Evolutionary conservation across 2,329 filamentous ascomycete species (phyloP), one percentile per base, ranked within the genome.

Genomic region (Beauveria sp.): DNA sequence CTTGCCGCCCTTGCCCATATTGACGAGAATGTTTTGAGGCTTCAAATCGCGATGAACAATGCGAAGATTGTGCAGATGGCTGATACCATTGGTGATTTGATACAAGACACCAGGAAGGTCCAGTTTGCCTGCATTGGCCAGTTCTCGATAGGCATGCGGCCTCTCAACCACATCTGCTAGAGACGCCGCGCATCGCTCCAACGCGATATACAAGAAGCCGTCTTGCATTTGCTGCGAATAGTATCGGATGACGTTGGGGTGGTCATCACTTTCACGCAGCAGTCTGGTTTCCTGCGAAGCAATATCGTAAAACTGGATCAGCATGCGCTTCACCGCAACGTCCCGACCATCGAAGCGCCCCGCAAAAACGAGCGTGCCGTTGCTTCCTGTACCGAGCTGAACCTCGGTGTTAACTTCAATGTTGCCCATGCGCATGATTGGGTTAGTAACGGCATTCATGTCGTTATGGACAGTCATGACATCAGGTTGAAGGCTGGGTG

Each of bases 11-110:
- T 88, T 86, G 66, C 82, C 86, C 77, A 88, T 86, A 40, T 86
- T 84, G 63, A 98, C 92, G 1, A 99, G 81, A 56, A 99, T 98
- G 68, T 99, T 99, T 70, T 99, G 95, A 0, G 95, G 95, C 73
- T 99, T 99, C 69, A 99, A 84, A 70, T 99, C 95, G 58, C 95
- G 90, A 72, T 99, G 95, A 3, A 99, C 96, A 70, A 99, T 97
- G 63, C 95, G 89, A 49, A 98, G 81, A 20, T 87, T 88, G 74
- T 99, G 95, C 10, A 99, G 79, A 73, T 98, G 93, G 62, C 88
- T 87, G 34, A 99, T 84, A 42, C 95, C 95, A 61, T 90, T 88
- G 2, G 93, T 91, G 63, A 99, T 92, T 72, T 99, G 95, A 62
- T 91, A 88, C 43, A 99, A 77, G 2, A 96, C 86, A 65, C 87